phyloP scores from a whole-genome alignment of 2,329 filamentous ascomycete genomes.

The Colletotrichum cordylinicola region DNA sequence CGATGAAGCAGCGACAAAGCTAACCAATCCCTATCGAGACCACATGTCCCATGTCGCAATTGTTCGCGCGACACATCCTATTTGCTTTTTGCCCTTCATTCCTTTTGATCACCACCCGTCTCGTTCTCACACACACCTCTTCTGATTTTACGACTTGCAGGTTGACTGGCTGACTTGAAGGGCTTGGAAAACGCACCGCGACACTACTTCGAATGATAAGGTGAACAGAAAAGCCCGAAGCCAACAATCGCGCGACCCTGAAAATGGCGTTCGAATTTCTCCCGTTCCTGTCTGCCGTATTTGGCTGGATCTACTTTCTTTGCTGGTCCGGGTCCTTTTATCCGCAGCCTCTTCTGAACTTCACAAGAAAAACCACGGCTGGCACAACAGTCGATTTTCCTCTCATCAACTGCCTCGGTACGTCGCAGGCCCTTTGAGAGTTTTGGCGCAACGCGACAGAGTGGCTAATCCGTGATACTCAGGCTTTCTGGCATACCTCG shows the following conservation, averaged over 20 bases:
- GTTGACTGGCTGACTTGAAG: neutral
- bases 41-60: neutral
- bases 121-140: neutral
- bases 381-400: constrained; percentile 92
- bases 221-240: neutral
- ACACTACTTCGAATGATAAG: neutral
- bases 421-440: constrained; percentile 10
- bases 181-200: neutral
- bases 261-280: constrained; percentile 44
- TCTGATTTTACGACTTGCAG: neutral
- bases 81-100: neutral
- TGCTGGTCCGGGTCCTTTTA: constrained; percentile 93
- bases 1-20: neutral
- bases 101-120: neutral
- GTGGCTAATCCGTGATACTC: constrained; percentile 26
- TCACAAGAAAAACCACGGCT: constrained; percentile 74
- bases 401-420: constrained; percentile 71
- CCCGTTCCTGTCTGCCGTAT: constrained; percentile 57
- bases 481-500: constrained; percentile 78
- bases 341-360: constrained; percentile 86
- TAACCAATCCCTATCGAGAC: neutral
- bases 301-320: constrained; percentile 78
- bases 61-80: neutral
- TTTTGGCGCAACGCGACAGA: neutral
- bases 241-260: neutral